These are phyloP conservation scores for Myxozyma neglecta DNA, from an alignment of 805 yeast genomes.

Conservation along the genomic window DNA sequence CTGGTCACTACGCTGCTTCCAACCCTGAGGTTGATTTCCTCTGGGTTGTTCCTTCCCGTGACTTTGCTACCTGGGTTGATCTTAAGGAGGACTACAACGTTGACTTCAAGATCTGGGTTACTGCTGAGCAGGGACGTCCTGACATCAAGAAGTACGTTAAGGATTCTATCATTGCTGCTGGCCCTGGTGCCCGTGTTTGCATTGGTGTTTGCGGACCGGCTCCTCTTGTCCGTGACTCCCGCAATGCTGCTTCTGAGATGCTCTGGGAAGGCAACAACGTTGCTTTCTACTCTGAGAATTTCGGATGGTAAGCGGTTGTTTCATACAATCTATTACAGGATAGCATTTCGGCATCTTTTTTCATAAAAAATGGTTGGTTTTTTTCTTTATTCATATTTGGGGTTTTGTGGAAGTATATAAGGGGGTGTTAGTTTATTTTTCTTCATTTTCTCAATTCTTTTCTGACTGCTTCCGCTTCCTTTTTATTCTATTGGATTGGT, in stretches of 20 bases:
- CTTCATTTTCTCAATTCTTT: background rate
- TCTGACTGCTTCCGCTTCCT: background rate
- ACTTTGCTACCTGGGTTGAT: conserved; percentile 37
- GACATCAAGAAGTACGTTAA: conserved; percentile 33
- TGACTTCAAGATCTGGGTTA: conserved; percentile 37
- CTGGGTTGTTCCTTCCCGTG: conserved; percentile 39
- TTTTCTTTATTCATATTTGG: background rate
- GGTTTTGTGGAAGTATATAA: conserved; percentile 9
- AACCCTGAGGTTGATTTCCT: conserved; percentile 35
- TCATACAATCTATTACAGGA: background rate
- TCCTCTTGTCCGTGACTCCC: conserved; percentile 36
- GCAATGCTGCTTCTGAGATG: conserved; percentile 36
- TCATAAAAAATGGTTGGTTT: background rate
- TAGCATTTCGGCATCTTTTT: background rate
- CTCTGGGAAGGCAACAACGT: conserved; percentile 35
- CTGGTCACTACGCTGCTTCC: conserved; percentile 26
- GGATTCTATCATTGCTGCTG: conserved; percentile 30
- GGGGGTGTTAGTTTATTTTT: conserved; percentile 3
- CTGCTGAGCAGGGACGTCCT: conserved; percentile 39
- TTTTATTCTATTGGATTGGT: background rate
- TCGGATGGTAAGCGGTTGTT: conserved; percentile 37
- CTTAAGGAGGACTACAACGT: conserved; percentile 32
- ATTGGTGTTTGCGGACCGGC: conserved; percentile 40
- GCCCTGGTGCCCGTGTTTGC: conserved; percentile 31
- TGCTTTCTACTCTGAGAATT: conserved; percentile 37